Evolutionary conservation across 345 rosid genomes (phyloP).

Genomic region (Gossypium turneri): DNA sequence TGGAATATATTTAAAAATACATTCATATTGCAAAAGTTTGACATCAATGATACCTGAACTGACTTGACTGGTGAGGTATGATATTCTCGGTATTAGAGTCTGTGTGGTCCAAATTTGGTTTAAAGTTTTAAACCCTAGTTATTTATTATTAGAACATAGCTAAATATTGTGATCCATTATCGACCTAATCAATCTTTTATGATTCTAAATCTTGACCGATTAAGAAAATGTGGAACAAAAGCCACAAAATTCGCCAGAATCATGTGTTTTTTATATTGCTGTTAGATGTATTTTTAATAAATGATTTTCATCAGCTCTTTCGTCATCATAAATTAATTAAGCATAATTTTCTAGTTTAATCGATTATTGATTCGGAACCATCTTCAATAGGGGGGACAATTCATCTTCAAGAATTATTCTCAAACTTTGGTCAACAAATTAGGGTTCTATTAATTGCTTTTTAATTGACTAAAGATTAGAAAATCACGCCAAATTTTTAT

Average conservation of each 20-base stretch:
- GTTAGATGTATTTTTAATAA: not conserved
- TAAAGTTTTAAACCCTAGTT: conserved; percentile 14
- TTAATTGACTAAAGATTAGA: conserved; percentile 1
- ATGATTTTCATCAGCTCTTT: conserved; percentile 22
- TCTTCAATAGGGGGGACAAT: conserved; percentile 9
- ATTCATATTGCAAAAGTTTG: not conserved
- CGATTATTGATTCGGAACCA: conserved; percentile 22
- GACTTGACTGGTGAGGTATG: not conserved
- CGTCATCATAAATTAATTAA: conserved; percentile 16
- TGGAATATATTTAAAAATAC: not conserved
- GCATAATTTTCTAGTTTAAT: conserved; percentile 17
- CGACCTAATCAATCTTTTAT: conserved; percentile 22
- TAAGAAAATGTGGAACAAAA: conserved; percentile 33
- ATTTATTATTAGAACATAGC: not conserved
- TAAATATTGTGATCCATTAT: conserved; percentile 26
- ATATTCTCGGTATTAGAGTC: conserved; percentile 29
- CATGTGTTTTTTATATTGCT: conserved; percentile 27
- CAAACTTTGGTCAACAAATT: conserved; percentile 21
- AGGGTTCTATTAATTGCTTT: not conserved
- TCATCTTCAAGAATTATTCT: conserved; percentile 22
- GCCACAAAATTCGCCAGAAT: conserved; percentile 50
- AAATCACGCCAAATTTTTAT: conserved; percentile 17
- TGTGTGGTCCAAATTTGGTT: conserved; percentile 29
- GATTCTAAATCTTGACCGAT: conserved; percentile 14
- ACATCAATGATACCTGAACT: not conserved